Evolutionary conservation across 2,329 filamentous ascomycete genomes (phyloP).

Genomic region (Diplodia scrobiculata): DNA sequence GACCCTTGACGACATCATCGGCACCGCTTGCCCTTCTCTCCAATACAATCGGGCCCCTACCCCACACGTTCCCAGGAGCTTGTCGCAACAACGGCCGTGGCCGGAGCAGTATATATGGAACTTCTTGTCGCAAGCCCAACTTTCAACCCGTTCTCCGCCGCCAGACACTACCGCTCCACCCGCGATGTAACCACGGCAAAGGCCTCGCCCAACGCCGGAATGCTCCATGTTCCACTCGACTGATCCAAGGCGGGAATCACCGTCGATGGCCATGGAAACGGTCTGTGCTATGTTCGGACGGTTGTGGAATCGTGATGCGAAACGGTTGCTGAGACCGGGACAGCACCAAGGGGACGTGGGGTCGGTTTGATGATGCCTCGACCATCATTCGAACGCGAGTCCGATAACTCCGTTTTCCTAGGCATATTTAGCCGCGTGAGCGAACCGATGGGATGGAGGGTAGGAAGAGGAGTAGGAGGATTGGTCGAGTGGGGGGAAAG

Average conservation of each 20-base stretch:
- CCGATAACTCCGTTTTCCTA: not conserved
- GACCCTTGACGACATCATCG: no score
- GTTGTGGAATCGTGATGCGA: not conserved
- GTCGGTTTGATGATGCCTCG: not conserved
- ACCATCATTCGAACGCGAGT: not conserved
- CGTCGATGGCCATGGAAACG: not conserved
- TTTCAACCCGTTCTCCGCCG: no score
- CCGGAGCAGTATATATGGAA: no score
- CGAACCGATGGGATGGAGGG: not conserved
- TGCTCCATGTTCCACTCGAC: not conserved
- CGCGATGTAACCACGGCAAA: not conserved
- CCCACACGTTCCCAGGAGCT: no score
- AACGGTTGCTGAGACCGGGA: constrained; percentile 16
- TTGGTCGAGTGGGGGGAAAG: not conserved
- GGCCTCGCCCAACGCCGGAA: not conserved
- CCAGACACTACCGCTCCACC: no score
- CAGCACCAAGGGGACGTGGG: constrained; percentile 1
- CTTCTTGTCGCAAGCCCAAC: no score
- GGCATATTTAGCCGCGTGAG: not conserved
- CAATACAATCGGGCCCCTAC: no score
- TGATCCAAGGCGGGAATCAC: not conserved
- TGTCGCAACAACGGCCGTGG: no score
- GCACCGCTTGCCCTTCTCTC: no score
- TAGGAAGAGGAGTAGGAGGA: not conserved
- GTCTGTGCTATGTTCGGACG: not conserved